Evolutionary conservation across 176 grass and related monocot genomes (phyloP), one percentile per base, ranked within the genome.

Genomic region (Avena sativa): DNA sequence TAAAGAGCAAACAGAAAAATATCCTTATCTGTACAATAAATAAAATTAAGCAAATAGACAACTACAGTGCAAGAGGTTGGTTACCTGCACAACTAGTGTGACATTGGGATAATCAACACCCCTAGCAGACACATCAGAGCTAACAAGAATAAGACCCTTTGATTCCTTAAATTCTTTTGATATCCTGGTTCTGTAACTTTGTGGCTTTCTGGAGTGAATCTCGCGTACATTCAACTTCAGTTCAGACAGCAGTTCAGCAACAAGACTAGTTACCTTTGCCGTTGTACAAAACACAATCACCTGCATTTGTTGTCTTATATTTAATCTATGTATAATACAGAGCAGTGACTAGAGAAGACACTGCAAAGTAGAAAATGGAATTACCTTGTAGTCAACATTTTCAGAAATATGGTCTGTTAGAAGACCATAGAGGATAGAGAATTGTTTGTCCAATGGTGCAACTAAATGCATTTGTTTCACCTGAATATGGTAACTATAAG

Each of bases 21-120:
- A 26, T 32, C n/a, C 21, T 55, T 43, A 85, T 81, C 36, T 75
- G 59, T 17, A 71, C 9, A 63, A 11, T 19, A 79, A 65, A 87
- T 78, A 81, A 86, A 82, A 82, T 13, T 73, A 17, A 61, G 25
- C 13, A 76, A 50, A n/a, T 71, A 55, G 26, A 77, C 14, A 55
- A 76, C 4, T 55, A 65, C 4, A 17, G 2, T 44, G 62, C 20
- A 87, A 71, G 34, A 84, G 69, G 60, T 76, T 76, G 19, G 25
- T 80, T 93, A 98, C 96, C 96, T 98, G 96, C 77, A 98, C 68
- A 85, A 98, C 96, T 74, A 98, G 92, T 67, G 96, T 98, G 65
- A 98, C 96, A 89, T 98, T 92, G 10, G 96, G 96, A 87, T 98
- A 98, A 96, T 98, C 96, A 80, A 98, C 92, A 56, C 96, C 96